Conservation (phyloP, 208 protist species). For the Wallacemonas rigidus region DNA sequence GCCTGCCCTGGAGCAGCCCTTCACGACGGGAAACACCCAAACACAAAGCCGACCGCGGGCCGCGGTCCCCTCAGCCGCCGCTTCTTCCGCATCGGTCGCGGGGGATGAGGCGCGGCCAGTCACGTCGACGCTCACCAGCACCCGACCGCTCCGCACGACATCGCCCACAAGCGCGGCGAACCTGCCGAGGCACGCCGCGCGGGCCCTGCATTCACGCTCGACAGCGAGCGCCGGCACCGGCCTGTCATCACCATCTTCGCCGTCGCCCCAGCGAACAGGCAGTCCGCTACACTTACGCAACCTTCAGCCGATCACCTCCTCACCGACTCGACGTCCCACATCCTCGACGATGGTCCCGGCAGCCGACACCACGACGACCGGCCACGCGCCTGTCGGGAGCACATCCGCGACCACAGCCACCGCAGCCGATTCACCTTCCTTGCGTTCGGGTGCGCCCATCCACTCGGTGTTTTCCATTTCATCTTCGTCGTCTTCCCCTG, state of each 20-base stretch:
- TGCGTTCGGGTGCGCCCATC: neutral
- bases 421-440: neutral
- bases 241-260: neutral
- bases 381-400: too few species aligned
- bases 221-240: neutral
- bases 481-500: neutral
- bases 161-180: neutral
- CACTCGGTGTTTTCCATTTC: neutral
- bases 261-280: constrained; percentile 2
- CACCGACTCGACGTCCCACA: neutral
- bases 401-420: neutral
- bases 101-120: too few species aligned
- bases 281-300: constrained; percentile 11
- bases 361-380: too few species aligned
- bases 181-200: neutral
- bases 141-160: neutral
- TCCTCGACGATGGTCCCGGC: neutral
- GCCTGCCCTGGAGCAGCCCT: neutral
- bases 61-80: too few species aligned
- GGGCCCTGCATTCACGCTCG: neutral
- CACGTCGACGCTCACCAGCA: neutral
- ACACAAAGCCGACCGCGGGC: too few species aligned
- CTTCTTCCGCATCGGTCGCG: too few species aligned
- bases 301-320: neutral
- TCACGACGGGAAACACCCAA: neutral